phyloP scores from a whole-genome alignment of 2,329 filamentous ascomycete genomes.

The Ceratocystis diversiconidia region DNA sequence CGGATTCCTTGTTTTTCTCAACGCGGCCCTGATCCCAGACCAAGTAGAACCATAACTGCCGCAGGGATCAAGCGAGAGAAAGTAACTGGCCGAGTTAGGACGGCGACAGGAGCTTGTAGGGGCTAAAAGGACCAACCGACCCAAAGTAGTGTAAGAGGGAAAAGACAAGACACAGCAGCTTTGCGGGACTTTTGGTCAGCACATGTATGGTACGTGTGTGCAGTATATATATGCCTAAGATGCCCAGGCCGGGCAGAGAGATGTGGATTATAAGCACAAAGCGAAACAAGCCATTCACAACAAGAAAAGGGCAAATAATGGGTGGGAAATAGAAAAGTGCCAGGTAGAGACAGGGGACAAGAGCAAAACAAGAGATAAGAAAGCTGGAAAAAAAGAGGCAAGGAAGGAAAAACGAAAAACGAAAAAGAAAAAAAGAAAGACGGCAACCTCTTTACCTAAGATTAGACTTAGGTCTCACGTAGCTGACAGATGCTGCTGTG shows the following conservation, averaged over 20 bases:
- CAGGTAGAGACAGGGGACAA: no score
- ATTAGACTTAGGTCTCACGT: neutral
- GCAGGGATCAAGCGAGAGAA: neutral
- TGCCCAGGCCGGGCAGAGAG: no score
- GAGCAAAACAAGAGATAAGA: neutral
- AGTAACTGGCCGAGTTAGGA: neutral
- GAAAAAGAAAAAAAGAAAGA: neutral
- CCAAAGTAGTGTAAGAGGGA: no score
- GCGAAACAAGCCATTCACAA: no score
- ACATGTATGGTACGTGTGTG: no score
- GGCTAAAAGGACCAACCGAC: no score
- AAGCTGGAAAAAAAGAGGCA: neutral
- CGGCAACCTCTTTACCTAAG: neutral
- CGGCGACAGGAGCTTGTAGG: neutral
- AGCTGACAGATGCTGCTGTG: neutral
- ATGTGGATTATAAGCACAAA: no score
- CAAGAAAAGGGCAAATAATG: neutral
- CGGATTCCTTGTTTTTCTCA: neutral
- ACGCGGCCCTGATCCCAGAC: neutral
- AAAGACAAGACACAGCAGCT: no score
- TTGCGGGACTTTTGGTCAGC: no score
- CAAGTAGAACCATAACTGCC: neutral
- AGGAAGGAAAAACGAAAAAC: neutral
- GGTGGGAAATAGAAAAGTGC: neutral
- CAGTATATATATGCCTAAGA: no score